These are phyloP conservation scores for Glarea lozoyensis DNA, from an alignment of 495 filamentous ascomycete species.

Conservation along the genomic window DNA sequence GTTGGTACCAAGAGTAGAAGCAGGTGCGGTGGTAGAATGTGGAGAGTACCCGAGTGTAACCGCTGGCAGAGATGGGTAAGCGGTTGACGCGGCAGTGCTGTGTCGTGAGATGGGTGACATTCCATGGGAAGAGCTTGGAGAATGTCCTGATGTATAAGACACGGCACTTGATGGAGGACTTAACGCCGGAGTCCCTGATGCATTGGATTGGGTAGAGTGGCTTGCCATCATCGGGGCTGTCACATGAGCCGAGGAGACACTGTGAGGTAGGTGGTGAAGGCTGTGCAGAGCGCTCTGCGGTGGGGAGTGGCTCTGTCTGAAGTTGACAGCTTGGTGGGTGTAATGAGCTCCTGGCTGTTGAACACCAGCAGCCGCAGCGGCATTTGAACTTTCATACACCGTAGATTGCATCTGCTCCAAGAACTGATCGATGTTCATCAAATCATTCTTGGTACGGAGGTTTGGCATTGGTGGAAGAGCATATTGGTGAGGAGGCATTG, in stretches of 20 bases:
- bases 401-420: conserved; percentile 91
- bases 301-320: conserved; percentile 69
- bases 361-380: conserved; percentile 64
- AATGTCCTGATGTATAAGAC: conserved; percentile 80
- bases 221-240: conserved; percentile 51
- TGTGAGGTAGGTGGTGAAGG: conserved; percentile 38
- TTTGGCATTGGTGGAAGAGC: conserved; percentile 81
- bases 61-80: conserved; percentile 82
- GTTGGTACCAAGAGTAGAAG: conserved; percentile 69
- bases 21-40: conserved; percentile 56
- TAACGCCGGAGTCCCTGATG: conserved; percentile 67
- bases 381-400: conserved; percentile 82
- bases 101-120: conserved; percentile 58
- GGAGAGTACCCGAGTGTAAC: conserved; percentile 57
- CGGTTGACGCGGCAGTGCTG: conserved; percentile 45
- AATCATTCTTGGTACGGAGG: conserved; percentile 82
- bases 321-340: conserved; percentile 42
- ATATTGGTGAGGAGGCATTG: conserved; percentile 59
- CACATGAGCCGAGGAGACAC: conserved; percentile 46
- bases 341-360: conserved; percentile 61
- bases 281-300: conserved; percentile 42
- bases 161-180: conserved; percentile 83
- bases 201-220: conserved; percentile 41
- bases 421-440: conserved; percentile 85
- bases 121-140: conserved; percentile 57